Evolutionary conservation across 257 asterid species (phyloP).

Genomic region (Phtheirospermum japonicum): DNA sequence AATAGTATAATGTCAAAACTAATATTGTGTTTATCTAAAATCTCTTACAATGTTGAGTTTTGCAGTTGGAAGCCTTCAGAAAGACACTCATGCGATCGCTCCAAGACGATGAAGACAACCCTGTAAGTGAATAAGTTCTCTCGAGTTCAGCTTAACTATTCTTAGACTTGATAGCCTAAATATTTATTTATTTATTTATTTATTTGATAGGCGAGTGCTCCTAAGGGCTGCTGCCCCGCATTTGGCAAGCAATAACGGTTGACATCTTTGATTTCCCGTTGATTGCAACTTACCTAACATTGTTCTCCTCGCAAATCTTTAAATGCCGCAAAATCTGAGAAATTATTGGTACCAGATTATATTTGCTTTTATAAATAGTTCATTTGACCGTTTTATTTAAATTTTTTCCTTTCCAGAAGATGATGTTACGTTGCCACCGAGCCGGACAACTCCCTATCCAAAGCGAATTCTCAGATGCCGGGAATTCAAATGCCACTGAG

Average conservation of each 20-base stretch:
- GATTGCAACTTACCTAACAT: not conserved
- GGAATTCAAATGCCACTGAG: constrained; percentile 32
- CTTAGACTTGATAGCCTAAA: not conserved
- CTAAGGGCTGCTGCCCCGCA: constrained; percentile 33
- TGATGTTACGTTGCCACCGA: constrained; percentile 45
- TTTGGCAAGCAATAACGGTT: constrained; percentile 43
- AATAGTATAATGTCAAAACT: no score
- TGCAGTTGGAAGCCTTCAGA: constrained; percentile 84
- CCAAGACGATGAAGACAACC: constrained; percentile 70
- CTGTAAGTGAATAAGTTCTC: constrained; percentile 43
- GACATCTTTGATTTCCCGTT: constrained; percentile 16
- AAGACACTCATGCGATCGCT: constrained; percentile 89
- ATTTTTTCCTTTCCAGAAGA: constrained; percentile 40
- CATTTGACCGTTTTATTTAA: constrained; percentile 24
- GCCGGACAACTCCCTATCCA: not conserved
- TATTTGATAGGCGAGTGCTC: constrained; percentile 48
- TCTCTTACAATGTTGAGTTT: constrained; percentile 28
- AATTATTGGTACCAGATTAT: not conserved
- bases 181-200: constrained; percentile 10
- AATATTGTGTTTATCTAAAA: constrained; percentile 14
- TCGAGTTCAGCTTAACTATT: not conserved
- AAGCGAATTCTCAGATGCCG: not conserved
- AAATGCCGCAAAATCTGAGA: not conserved
- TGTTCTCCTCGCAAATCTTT: no score
- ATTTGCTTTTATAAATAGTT: not conserved